Evolutionary conservation across 768 basidiomycete genomes (phyloP), one percentile per base, ranked within the genome.

Genomic region (Pleurotus ostreatus): DNA sequence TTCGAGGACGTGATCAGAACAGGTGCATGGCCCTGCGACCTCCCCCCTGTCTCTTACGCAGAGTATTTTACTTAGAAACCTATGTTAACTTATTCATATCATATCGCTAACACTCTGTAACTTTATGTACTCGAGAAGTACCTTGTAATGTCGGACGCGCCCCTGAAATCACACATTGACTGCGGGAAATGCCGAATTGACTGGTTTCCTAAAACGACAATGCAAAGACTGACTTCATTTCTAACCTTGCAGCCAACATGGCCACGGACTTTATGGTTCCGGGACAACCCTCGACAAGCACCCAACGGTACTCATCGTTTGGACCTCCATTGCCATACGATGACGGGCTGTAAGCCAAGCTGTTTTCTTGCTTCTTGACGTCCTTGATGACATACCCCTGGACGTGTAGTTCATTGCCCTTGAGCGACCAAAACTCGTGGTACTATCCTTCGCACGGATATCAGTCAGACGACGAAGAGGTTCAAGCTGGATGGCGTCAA

Each of bases 361-460:
- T 40, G 18, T 53, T 30, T 12, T 53, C 18, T 41, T 22, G 13
- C 8, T 26, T 49, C 25, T n/a, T 20, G 51, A 16, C 51, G 22
- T 11, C 22, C 22, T 51, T 11, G 46, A 2, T 18, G n/a, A 47
- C n/a, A 15, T 20, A 15, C 46, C 16, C 13, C 23, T 15, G 23
- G 13, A 25, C 18, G 23, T 44, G 15, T 38, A 53, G 51, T 18
- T n/a, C 51, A 16, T 69, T 81, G 30, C 81, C 85, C 45, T 67
- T 85, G 57, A 84, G 83, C 61, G 91, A 93, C 70, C 81, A 79
- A 57, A 88, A 89, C 63, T 77, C 81, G 18, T 93, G 89, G 88
- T 92, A 90, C 66, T 92, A 90, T 64, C 91, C 91, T 2, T 83
- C 86, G n/a, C 83, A 85, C 63, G 88, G 86, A 23, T 79, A 85